These are phyloP conservation scores for Conticribra weissflogii DNA, from an alignment of 108 stramenopile genomes.

Conservation along the genomic window DNA sequence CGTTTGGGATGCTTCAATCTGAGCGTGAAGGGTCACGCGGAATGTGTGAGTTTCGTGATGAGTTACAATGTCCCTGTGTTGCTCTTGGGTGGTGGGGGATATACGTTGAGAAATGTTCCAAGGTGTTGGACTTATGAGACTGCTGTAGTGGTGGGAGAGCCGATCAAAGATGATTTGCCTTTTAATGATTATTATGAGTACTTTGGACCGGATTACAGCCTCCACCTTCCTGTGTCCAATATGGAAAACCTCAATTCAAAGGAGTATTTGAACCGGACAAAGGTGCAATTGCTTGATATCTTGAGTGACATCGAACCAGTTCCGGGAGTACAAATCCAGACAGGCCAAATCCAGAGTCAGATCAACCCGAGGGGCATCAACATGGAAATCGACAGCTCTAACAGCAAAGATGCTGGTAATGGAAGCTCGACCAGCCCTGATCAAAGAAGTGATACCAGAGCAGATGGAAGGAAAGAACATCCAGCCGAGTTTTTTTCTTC, in stretches of 20 bases:
- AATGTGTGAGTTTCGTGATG: slow-evolving; percentile 92
- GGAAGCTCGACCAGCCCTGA: slow-evolving; percentile 50
- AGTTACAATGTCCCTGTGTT: slow-evolving; percentile 94
- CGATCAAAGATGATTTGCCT: slow-evolving; percentile 91
- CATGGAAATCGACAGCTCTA: slow-evolving; percentile 65
- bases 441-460: slow-evolving; percentile 37
- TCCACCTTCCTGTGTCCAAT: slow-evolving; percentile 95
- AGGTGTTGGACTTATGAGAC: slow-evolving; percentile 99
- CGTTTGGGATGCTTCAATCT: slow-evolving; percentile 98
- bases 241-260: slow-evolving; percentile 97
- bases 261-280: slow-evolving; percentile 88
- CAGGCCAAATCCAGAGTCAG: slow-evolving; percentile 81
- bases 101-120: slow-evolving; percentile 98
- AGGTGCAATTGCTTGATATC: slow-evolving; percentile 80
- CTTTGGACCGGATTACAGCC: slow-evolving; percentile 97
- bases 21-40: slow-evolving; percentile 94
- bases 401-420: slow-evolving; percentile 56
- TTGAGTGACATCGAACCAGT: slow-evolving; percentile 83
- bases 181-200: slow-evolving; percentile 99
- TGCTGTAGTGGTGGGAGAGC: slow-evolving; percentile 85
- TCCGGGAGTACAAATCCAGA: slow-evolving; percentile 83
- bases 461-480: slow-evolving; percentile 65
- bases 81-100: slow-evolving; percentile 98
- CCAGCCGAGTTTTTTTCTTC: slow-evolving; percentile 62
- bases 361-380: slow-evolving; percentile 64